Conservation (phyloP, 352 stramenopile genomes). For the Phytophthora kernoviae region DNA sequence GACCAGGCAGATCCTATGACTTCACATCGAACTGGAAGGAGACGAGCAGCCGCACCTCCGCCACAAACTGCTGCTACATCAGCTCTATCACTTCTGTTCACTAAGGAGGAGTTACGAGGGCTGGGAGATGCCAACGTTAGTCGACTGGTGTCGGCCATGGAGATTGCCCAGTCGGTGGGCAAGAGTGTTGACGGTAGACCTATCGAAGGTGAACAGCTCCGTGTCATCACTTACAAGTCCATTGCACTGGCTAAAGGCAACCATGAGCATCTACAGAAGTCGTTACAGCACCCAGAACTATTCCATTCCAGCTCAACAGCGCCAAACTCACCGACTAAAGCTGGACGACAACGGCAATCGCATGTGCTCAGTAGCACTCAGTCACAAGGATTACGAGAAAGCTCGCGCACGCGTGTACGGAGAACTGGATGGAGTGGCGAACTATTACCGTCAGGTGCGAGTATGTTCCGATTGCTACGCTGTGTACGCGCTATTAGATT, state of each 20-base stretch:
- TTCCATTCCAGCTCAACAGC: conserved; percentile 1
- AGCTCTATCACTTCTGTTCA: conserved; percentile 60
- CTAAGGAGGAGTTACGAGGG: conserved; percentile 41
- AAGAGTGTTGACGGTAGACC: conserved; percentile 14
- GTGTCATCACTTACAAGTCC: conserved; percentile 79
- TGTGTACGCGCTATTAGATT: conserved; percentile 88
- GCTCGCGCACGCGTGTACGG: conserved; percentile 58
- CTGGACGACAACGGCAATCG: conserved; percentile 20
- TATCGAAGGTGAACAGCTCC: conserved; percentile 32
- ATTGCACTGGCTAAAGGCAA: conserved; percentile 74
- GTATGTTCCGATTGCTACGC: conserved; percentile 88
- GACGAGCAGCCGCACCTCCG: conserved; percentile 16
- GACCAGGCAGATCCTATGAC: conserved; percentile 13
- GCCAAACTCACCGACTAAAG: conserved; percentile 7
- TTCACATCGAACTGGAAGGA: conserved; percentile 6
- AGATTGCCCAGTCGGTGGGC: conserved; percentile 33
- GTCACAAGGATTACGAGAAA: conserved; percentile 56
- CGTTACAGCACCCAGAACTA: conserved; percentile 12
- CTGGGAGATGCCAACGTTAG: conserved; percentile 45
- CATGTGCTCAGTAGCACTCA: conserved; percentile 56
- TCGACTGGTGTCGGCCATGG: conserved; percentile 41
- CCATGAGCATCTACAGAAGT: conserved; percentile 42
- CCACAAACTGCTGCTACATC: conserved; percentile 29
- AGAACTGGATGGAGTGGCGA: conserved; percentile 63
- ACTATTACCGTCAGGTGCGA: conserved; percentile 84